Base-by-base conservation (phyloP, 2,329 filamentous ascomycete species). In the Fusarium cicatricum region DNA sequence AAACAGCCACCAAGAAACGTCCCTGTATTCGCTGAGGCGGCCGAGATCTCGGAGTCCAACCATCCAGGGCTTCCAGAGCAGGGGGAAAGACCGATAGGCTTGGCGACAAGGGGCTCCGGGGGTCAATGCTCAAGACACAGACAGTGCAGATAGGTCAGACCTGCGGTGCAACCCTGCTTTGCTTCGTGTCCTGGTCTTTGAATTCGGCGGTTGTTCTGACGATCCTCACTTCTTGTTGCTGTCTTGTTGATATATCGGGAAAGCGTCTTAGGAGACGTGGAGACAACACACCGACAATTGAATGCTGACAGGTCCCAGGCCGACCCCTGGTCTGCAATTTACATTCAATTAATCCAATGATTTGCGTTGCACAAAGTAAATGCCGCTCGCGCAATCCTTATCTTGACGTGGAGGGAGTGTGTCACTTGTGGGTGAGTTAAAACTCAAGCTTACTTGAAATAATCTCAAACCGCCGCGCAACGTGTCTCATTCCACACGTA, bases 371-470 rank as follows among this genome's bases (percentile, higher is more conserved):
- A 62, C 37, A 37, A 51, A 38, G 50, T 55, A 56, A 52, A 56
- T 52, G 49, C 45, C 45, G 59, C 45, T 52, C 21, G 45, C 31
- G 43, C 23, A 23, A 55, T 58, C 41, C 62, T 63, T 55, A 62
- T 60, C 62, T 66, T 50, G 34, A 52, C 43, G 57, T 42, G 57
- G 55, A 63, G 58, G 43, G 50, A 50, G 34, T 15, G 51, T 52
- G 45, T 55, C 62, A 55, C 50, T 49, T 62, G 29, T 55, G 52
- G 52, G 52, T 52, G 52, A 54, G 52, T 52, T 68, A 66, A 55
- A 67, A 58, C 65, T 67, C 65, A 68, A 68, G 65, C 65, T 68
- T 68, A 68, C 64, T 68, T 67, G 51, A 47, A 65, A 65, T 63
- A 64, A 58, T 60, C 58, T 62, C 59, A 67, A 62, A 67, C 59